phyloP scores from a whole-genome alignment of 2,329 filamentous ascomycete species.

The Gaeumannomyces sp. region DNA sequence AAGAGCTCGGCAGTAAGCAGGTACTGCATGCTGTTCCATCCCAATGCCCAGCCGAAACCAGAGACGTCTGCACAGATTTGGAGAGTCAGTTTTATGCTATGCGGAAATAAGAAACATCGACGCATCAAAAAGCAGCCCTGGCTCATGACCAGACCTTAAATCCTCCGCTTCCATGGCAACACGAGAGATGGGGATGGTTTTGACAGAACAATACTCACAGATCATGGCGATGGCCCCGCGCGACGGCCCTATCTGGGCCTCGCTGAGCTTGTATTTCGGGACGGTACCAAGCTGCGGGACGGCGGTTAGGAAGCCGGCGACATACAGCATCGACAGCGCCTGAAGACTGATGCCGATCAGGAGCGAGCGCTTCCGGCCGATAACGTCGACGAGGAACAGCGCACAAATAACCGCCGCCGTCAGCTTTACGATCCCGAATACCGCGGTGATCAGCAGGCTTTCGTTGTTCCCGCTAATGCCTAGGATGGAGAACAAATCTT shows the following conservation, averaged over 20 bases:
- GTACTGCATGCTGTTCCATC: conserved; percentile 72
- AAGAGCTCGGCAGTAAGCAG: conserved; percentile 71
- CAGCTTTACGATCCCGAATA: conserved; percentile 71
- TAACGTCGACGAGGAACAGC: conserved; percentile 69
- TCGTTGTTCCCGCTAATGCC: conserved; percentile 62
- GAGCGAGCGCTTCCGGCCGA: conserved; percentile 64
- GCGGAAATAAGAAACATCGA: no score
- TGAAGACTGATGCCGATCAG: conserved; percentile 54
- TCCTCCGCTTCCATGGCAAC: no score
- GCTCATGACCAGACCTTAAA: no score
- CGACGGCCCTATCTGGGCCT: conserved; percentile 45
- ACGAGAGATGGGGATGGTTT: background rate
- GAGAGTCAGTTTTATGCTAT: no score
- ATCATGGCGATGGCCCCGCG: conserved; percentile 66
- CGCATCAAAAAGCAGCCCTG: no score
- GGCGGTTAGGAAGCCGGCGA: conserved; percentile 52
- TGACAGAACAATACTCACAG: conserved; percentile 23
- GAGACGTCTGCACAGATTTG: conserved; percentile 33
- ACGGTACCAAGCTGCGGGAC: conserved; percentile 50
- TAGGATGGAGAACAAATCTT: conserved; percentile 63
- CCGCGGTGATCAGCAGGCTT: conserved; percentile 63
- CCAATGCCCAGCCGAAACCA: conserved; percentile 57
- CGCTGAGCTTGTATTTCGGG: conserved; percentile 39
- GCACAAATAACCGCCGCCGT: conserved; percentile 59
- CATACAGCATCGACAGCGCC: conserved; percentile 52